Evolutionary conservation across 2,329 filamentous ascomycete species (phyloP).

Genomic region (Trichoderma sp.): DNA sequence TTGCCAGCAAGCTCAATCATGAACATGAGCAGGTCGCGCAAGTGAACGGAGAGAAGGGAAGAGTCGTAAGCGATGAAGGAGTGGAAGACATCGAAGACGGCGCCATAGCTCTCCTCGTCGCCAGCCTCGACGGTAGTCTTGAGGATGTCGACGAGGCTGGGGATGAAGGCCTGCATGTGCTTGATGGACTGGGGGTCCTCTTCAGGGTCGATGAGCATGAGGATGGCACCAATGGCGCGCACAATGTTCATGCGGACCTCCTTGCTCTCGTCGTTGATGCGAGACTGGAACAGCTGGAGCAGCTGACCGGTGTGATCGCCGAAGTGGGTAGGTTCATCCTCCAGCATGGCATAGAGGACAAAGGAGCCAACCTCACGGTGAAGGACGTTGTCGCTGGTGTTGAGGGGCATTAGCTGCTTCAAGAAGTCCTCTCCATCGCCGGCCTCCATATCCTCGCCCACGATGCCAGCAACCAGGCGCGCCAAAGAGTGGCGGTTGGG

Average conservation of each 20-base stretch:
- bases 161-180: constrained; percentile 75
- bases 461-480: constrained; percentile 82
- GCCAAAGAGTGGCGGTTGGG: constrained; percentile 82
- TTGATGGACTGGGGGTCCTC: constrained; percentile 72
- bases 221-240: constrained; percentile 81
- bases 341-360: constrained; percentile 87
- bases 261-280: constrained; percentile 86
- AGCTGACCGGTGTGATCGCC: constrained; percentile 75
- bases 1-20: constrained; percentile 86
- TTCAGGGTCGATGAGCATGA: constrained; percentile 83
- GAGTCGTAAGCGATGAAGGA: constrained; percentile 88
- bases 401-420: constrained; percentile 73
- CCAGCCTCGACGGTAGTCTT: constrained; percentile 75
- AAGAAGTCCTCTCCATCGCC: constrained; percentile 83
- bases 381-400: constrained; percentile 67
- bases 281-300: constrained; percentile 78
- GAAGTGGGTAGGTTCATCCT: constrained; percentile 82
- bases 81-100: constrained; percentile 96
- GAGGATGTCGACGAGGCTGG: constrained; percentile 83
- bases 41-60: constrained; percentile 75
- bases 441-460: constrained; percentile 69
- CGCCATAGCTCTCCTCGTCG: constrained; percentile 84
- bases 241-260: constrained; percentile 95
- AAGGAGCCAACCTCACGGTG: constrained; percentile 90
- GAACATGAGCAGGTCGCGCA: constrained; percentile 86